Evolutionary conservation across 768 basidiomycete genomes (phyloP).

Genomic region (Boletus subparvulus): DNA sequence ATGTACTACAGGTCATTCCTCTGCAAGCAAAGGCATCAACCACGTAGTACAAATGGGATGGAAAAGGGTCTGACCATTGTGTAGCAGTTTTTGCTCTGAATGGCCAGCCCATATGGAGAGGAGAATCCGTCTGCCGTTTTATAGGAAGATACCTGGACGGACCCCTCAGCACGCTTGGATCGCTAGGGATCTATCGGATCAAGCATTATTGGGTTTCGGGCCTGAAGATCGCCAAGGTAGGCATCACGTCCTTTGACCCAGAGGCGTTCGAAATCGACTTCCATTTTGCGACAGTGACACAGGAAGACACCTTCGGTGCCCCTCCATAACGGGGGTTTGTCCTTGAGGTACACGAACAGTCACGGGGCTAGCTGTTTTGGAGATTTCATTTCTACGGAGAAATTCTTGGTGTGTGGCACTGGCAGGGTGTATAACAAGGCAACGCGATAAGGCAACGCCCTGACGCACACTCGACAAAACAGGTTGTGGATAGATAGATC

Average conservation of each 20-base stretch:
- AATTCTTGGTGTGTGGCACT: background rate
- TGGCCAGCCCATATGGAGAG: background rate
- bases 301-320: background rate
- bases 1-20: slow-evolving; percentile 33
- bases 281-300: slow-evolving; percentile 3
- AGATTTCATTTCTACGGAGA: slow-evolving; percentile 2
- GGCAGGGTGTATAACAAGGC: background rate
- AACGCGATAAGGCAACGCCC: background rate
- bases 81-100: slow-evolving; percentile 22
- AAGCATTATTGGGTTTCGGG: background rate
- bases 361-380: background rate
- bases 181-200: slow-evolving; percentile 4
- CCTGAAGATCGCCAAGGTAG: background rate
- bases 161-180: background rate
- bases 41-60: slow-evolving; percentile 28
- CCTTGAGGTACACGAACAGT: background rate
- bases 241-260: background rate
- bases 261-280: background rate
- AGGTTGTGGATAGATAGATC: background rate
- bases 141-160: background rate
- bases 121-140: slow-evolving; percentile 1
- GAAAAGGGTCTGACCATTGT: slow-evolving; percentile 28
- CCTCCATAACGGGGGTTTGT: slow-evolving; percentile 5
- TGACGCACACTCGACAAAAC: slow-evolving; percentile 9
- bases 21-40: slow-evolving; percentile 32